Base-by-base conservation (phyloP, 192 early-diverging fungal species). In the Gamsiella multidivaricata region DNA sequence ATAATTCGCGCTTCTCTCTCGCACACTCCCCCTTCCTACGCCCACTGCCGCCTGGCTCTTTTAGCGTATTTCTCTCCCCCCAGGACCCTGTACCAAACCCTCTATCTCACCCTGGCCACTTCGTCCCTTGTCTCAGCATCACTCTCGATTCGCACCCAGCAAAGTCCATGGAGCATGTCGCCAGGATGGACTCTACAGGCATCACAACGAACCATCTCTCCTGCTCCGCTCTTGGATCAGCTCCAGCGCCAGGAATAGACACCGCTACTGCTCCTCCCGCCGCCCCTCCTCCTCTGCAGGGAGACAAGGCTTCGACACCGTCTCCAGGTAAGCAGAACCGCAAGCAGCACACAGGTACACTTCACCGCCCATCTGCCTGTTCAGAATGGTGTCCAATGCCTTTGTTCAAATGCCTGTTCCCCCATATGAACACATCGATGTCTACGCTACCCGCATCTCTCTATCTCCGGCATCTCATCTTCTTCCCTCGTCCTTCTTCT, bases 141-240 rank as follows among this genome's bases (percentile, higher is more conserved):
- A 39, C 37, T 39, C 37, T 39, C n/a, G n/a, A n/a, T n/a, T n/a
- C n/a, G n/a, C n/a, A n/a, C n/a, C n/a, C n/a, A n/a, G n/a, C n/a
- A n/a, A n/a, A 5, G 17, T 18, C 45, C 12, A 18, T 18, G 45
- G 39, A 37, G 23, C 54, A 66, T 66, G 64, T 36, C 64, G 28
- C 64, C 37, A 34, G 37, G 41, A 66, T 66, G 64, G 53, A 54
- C 42, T 23, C 58, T 15, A 33, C 58, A 25, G 14, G 31, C 26
- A 60, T 14, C 42, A 15, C 58, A 46, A 43, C 15, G 42, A 17
- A 32, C 39, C 54, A 56, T 39, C 54, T 39, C 6, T 46, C 45
- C 28, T 1, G 12, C 51, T 8, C 51, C 26, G 25, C 51, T 7
- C 18, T 53, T 8, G 28, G 9, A 2, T 49, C 55, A 25, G 36